phyloP scores from a whole-genome alignment of 129 eudicot genomes.

The Ambrosia artemisiifolia region DNA sequence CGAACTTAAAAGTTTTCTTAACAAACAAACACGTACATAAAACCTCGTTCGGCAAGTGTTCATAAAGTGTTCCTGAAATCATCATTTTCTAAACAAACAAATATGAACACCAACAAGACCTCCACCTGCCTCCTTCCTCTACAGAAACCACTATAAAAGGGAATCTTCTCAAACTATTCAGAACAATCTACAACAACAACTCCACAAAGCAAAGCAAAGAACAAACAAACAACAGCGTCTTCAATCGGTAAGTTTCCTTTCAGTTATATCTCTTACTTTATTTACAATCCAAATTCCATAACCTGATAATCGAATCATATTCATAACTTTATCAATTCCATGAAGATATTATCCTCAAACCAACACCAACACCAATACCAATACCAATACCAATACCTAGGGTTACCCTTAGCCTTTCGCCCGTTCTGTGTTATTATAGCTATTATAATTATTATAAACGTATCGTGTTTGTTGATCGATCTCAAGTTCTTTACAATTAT shows the following conservation, averaged over 20 bases:
- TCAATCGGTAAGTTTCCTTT: conserved; percentile 26
- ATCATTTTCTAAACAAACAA: too few relatives aligned
- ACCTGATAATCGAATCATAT: conserved; percentile 32
- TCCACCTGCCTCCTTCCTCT: conserved; percentile 10
- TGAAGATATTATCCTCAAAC: not conserved
- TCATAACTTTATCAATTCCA: not conserved
- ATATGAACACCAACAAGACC: too few relatives aligned
- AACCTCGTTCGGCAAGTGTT: too few relatives aligned
- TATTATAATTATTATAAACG: not conserved
- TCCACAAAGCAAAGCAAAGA: conserved; percentile 20
- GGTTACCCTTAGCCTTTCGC: not conserved
- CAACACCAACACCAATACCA: conserved; percentile 12
- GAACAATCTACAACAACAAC: conserved; percentile 23
- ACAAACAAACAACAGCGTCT: conserved; percentile 12
- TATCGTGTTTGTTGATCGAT: conserved; percentile 28
- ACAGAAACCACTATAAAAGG: conserved; percentile 25
- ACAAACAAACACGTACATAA: too few relatives aligned
- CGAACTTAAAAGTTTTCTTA: too few relatives aligned
- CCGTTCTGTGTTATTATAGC: not conserved
- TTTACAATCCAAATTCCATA: conserved; percentile 31
- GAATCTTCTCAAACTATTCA: conserved; percentile 18
- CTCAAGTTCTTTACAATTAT: conserved; percentile 9
- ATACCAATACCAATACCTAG: conserved; percentile 22
- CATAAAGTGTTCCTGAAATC: too few relatives aligned
- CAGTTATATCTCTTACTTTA: conserved; percentile 25